Conservation (phyloP, 208 protist species). For the Trichomonas vaginalis region DNA sequence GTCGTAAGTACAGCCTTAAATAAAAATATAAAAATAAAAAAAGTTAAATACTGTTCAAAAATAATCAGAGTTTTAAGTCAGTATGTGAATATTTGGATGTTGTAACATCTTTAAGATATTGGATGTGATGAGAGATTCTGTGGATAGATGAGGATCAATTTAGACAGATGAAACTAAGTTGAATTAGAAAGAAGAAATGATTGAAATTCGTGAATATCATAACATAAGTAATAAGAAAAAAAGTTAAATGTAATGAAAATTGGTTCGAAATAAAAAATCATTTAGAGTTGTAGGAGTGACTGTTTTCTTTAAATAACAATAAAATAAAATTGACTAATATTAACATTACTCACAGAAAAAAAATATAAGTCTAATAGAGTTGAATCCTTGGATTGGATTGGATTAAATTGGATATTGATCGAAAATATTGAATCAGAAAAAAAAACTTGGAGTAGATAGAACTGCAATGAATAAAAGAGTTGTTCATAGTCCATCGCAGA, state of each 20-base stretch:
- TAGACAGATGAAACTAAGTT: not conserved
- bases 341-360: too few relatives aligned
- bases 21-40: too few relatives aligned
- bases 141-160: not conserved
- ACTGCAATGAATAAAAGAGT: not conserved
- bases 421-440: not conserved
- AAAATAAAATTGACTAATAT: not conserved
- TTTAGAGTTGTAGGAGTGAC: not conserved
- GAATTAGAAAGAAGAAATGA: not conserved
- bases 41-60: too few relatives aligned
- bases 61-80: not conserved
- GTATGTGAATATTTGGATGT: not conserved
- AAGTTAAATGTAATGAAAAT: not conserved
- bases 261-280: not conserved
- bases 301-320: not conserved
- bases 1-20: too few relatives aligned
- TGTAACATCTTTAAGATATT: not conserved
- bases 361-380: too few relatives aligned
- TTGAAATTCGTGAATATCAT: not conserved
- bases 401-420: too few relatives aligned
- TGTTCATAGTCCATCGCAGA: not conserved
- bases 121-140: not conserved
- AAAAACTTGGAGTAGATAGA: not conserved
- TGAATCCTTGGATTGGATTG: too few relatives aligned
- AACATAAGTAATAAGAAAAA: not conserved